Base-by-base conservation (phyloP, 345 rosid species). In the Psidium guajava region DNA sequence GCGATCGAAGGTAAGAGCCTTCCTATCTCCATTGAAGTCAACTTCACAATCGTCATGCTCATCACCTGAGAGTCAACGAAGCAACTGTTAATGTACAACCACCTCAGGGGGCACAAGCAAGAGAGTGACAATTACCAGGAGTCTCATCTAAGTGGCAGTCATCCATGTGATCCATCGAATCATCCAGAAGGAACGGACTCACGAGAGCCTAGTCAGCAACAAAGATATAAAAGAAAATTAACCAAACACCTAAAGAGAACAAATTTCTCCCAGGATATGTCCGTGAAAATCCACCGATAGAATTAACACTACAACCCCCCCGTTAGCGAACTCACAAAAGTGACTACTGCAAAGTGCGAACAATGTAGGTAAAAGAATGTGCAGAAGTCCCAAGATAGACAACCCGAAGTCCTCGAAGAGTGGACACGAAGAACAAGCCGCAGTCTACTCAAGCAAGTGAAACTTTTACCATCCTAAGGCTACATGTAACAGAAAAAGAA, bases 151-250 rank as follows among this genome's bases (percentile, higher is more conserved):
- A 85, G 83, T 50, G 74, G 49, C 87, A 82, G 3, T 89, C 92
- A 86, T 88, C 90, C 28, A 84, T 52, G 86, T 89, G 90, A 84
- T 90, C 93, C 32, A 85, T 56, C 2, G 93, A 87, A 73, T 97
- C 98, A 83, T 93, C 98, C 20, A 93, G 90, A 86, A 97, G 98
- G 89, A 95, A 96, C 25, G 93, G 88, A 90, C 96, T 94, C 54
- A 96, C 93, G 87, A 97, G 91, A 88, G 99, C 98, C 99, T 97
- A 83, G 49, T 89, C 36, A 77, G 58, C 77, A 74, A 82, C 77
- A 84, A 69, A 54, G 18, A 28, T 18, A 24, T 22, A 50, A 59
- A 83, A 15, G 42, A 18, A 69, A 69, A 69, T 36, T 36, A 36
- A 69, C 47, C 80, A 18, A 22, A 18, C 47, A 32, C 24, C 24